Evolutionary conservation across 2,329 filamentous ascomycete genomes (phyloP).

Genomic region (Colletotrichum noveboracense): DNA sequence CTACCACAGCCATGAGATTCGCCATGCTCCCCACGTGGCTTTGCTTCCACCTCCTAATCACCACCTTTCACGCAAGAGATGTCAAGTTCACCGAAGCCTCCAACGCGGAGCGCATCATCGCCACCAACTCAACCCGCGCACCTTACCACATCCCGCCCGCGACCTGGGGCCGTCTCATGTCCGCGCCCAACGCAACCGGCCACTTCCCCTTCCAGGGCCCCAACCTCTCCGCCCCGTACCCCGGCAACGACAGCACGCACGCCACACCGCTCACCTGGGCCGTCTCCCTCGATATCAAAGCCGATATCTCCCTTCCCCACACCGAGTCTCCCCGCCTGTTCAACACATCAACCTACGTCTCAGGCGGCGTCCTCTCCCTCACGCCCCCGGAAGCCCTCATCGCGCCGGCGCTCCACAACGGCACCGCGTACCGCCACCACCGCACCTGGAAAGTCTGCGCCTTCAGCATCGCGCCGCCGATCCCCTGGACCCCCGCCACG

Average conservation of each 20-base stretch:
- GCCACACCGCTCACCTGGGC: not conserved
- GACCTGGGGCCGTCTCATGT: not conserved
- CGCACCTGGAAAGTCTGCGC: not conserved
- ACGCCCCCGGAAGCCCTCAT: not conserved
- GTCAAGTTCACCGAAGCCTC: not conserved
- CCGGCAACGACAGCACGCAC: not conserved
- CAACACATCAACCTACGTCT: not conserved
- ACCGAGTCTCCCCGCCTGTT: not conserved
- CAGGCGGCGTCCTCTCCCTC: not conserved
- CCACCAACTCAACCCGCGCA: not conserved
- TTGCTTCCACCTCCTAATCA: not conserved
- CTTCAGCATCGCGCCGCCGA: not conserved
- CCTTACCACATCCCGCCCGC: not conserved
- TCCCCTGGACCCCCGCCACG: not conserved
- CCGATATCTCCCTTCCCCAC: not conserved
- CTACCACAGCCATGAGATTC: accelerated
- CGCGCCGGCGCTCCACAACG: not conserved
- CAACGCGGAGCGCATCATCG: not conserved
- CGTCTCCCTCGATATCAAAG: not conserved
- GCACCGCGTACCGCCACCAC: not conserved
- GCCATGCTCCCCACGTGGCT: accelerated
- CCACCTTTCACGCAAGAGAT: not conserved
- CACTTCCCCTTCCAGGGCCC: not conserved
- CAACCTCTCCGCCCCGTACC: not conserved
- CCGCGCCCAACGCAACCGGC: not conserved